Evolutionary conservation across 169 alveolate species (phyloP).

Genomic region (Babesia ovata): DNA sequence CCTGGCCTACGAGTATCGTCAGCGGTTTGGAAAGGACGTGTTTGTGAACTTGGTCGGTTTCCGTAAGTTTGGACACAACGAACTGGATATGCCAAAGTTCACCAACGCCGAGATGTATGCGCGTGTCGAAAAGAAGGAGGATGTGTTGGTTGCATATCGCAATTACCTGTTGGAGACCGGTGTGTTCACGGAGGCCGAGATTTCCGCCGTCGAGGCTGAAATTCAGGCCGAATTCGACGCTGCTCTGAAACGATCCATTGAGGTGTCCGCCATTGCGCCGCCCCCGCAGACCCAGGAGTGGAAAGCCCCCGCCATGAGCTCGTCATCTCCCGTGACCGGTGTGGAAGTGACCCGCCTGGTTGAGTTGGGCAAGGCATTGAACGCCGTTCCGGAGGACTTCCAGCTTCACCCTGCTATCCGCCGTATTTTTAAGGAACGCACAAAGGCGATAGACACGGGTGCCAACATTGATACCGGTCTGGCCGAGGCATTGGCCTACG

Average conservation of each 20-base stretch:
- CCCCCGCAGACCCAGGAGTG: slow-evolving; percentile 66
- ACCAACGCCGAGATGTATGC: slow-evolving; percentile 92
- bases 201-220: slow-evolving; percentile 71
- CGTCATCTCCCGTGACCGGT: slow-evolving; percentile 70
- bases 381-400: slow-evolving; percentile 84
- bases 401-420: slow-evolving; percentile 88
- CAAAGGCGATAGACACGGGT: slow-evolving; percentile 80
- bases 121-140: slow-evolving; percentile 80
- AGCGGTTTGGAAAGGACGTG: slow-evolving; percentile 86
- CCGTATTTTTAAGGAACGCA: slow-evolving; percentile 85
- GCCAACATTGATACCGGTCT: slow-evolving; percentile 89
- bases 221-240: slow-evolving; percentile 75
- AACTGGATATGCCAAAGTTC: slow-evolving; percentile 93
- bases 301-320: slow-evolving; percentile 70
- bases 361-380: slow-evolving; percentile 83
- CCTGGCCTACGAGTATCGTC: slow-evolving; percentile 89
- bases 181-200: slow-evolving; percentile 77
- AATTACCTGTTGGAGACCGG: slow-evolving; percentile 80
- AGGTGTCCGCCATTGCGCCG: slow-evolving; percentile 40
- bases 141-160: slow-evolving; percentile 81
- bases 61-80: slow-evolving; percentile 92
- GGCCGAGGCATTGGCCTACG: slow-evolving; percentile 93
- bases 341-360: slow-evolving; percentile 76
- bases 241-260: slow-evolving; percentile 81
- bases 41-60: slow-evolving; percentile 91